Evolutionary conservation across 2,329 filamentous ascomycete species (phyloP), one percentile per base, ranked within the genome.

Genomic region (Fusarium setosum): DNA sequence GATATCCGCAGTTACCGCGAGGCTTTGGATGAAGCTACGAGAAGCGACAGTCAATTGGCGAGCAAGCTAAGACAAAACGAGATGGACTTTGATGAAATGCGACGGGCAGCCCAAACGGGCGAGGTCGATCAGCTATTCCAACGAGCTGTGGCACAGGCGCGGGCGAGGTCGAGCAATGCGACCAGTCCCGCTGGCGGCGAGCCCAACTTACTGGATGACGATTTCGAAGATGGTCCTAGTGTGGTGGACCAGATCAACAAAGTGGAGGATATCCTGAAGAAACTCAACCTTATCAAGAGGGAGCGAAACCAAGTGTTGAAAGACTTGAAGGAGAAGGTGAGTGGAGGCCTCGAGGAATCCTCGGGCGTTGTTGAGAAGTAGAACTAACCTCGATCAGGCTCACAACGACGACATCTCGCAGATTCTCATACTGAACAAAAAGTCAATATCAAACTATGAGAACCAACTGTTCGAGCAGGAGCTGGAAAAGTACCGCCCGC

Each of bases 371-470:
- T 18, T 8, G 31, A 20, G 42, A 20, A 29, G 5, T 26, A 5
- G 4, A n/a, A 58, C 71, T 74, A 56, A 79, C 58, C 61, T 63
- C 45, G 17, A 3, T 10, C 52, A 97, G 95, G 91, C 95, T 52
- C 95, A 97, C 79, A 93, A 92, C 68, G 96, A 99, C 74, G 96
- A 99, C 73, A 99, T 99, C 65, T 97, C 94, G 6, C 96, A 97
- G 74, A 94, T 98, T 12, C 84, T 99, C 61, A 99, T 99, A 56
- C 82, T 99, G 59, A 99, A 99, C 84, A 98, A 98, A 77, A 99
- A 98, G 79, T 91, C 93, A 2, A 95, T 98, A 73, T 87, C 93
- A 18, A 97, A 93, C 73, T 95, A 96, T 72, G 96, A 99, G 77
- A 90, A 85, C 12, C 93, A 97, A 73, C 86, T 99, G 4, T 99